phyloP scores from a whole-genome alignment of 257 asterid genomes.

The Solanum paucissectum region DNA sequence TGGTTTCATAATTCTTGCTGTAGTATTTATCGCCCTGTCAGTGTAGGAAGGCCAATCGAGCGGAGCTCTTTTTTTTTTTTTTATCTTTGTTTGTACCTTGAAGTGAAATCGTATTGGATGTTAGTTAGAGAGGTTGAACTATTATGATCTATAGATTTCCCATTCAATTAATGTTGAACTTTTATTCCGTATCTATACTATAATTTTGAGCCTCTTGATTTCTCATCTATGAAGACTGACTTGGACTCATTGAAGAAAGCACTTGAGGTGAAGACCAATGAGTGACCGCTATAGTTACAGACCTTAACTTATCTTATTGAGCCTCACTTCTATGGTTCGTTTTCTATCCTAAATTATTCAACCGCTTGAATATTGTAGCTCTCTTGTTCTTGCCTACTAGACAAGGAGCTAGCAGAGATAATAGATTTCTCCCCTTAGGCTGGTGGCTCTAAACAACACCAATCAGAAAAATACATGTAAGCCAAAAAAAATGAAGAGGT shows the following conservation, averaged over 20 bases:
- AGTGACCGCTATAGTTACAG: background rate
- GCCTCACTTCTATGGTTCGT: background rate
- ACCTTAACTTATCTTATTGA: background rate
- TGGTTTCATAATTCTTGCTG: background rate
- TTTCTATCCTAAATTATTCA: background rate
- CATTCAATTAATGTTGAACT: background rate
- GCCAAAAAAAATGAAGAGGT: background rate
- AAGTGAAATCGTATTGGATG: background rate
- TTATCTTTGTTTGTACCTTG: background rate
- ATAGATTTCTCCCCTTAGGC: background rate
- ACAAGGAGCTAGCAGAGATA: background rate
- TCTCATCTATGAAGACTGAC: background rate
- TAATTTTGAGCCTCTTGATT: background rate
- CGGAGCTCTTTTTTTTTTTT: background rate
- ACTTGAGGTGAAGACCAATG: background rate
- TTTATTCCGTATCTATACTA: background rate
- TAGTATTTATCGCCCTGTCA: background rate
- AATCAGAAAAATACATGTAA: background rate
- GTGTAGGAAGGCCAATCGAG: background rate
- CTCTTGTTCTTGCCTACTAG: background rate
- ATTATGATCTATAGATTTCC: background rate
- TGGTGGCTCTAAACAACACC: background rate
- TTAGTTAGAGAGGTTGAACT: background rate
- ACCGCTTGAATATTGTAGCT: background rate
- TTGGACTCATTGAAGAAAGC: background rate